A percentile compares a stretch with the other conserved stretches of the same genome.
Conservation (phyloP, 192 early-diverging fungal species). For the Physocladia obscura region DNA sequence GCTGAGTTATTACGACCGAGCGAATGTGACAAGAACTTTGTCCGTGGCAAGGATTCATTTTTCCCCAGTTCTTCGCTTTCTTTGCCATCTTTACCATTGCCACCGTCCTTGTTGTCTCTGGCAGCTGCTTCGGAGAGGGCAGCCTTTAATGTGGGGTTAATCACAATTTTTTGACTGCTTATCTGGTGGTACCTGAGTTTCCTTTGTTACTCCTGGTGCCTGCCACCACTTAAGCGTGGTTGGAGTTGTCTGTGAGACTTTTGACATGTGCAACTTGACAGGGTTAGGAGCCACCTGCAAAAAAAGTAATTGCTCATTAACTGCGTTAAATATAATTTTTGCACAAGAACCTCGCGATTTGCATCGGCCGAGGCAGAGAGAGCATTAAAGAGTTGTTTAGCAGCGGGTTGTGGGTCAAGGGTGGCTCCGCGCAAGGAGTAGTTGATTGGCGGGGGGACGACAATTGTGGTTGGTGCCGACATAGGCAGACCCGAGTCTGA, state of each 20-base stretch:
- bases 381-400: too few species aligned
- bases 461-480: slow-evolving; percentile 7
- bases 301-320: too few species aligned
- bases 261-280: slow-evolving; percentile 11
- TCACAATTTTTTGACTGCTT: neutral
- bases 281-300: slow-evolving; percentile 15
- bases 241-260: slow-evolving; percentile 17
- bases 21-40: neutral
- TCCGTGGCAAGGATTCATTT: neutral
- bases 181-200: neutral
- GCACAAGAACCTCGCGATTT: too few species aligned
- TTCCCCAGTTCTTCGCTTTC: too few species aligned
- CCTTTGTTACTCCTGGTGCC: slow-evolving; percentile 26
- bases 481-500: slow-evolving; percentile 2
- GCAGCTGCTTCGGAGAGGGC: neutral
- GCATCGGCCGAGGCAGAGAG: too few species aligned
- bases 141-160: neutral
- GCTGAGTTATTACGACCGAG: slow-evolving; percentile 14
- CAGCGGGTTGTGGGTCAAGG: neutral
- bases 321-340: too few species aligned
- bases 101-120: neutral
- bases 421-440: slow-evolving; percentile 19
- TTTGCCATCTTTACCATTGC: too few species aligned
- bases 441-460: neutral
- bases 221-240: slow-evolving; percentile 29